phyloP scores from a whole-genome alignment of 495 filamentous ascomycete genomes.

The Letharia columbiana region DNA sequence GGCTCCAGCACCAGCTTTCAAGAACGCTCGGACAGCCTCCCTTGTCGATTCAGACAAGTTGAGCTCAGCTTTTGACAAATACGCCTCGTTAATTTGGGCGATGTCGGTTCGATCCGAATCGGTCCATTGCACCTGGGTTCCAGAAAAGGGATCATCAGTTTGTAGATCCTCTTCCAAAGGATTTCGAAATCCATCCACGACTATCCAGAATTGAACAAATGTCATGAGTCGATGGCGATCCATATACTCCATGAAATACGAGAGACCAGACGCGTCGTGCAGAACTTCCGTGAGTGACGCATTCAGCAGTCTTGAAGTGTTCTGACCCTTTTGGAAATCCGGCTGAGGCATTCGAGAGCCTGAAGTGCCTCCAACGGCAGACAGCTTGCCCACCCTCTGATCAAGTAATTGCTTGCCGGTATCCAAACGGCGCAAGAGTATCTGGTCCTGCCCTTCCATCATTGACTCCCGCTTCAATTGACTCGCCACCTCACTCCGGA shows the following conservation, averaged over 20 bases:
- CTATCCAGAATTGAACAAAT: constrained; percentile 96
- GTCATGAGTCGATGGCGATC: constrained; percentile 80
- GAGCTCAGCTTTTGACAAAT: constrained; percentile 73
- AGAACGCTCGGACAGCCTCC: constrained; percentile 61
- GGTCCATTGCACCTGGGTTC: constrained; percentile 62
- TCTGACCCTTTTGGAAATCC: constrained; percentile 33
- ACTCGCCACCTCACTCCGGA: constrained; percentile 85
- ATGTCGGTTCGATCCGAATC: constrained; percentile 80
- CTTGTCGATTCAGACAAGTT: constrained; percentile 63
- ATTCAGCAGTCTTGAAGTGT: constrained; percentile 52
- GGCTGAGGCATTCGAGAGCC: constrained; percentile 30
- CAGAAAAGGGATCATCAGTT: constrained; percentile 54
- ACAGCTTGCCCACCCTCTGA: constrained; percentile 75
- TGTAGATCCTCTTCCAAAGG: constrained; percentile 83
- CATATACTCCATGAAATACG: constrained; percentile 99
- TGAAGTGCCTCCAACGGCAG: constrained; percentile 52
- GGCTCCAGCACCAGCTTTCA: constrained; percentile 66
- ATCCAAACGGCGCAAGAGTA: constrained; percentile 81
- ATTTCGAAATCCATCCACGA: constrained; percentile 94
- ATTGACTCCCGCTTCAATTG: constrained; percentile 80
- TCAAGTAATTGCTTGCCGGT: constrained; percentile 86
- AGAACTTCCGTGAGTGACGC: constrained; percentile 72
- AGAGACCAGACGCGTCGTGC: constrained; percentile 78
- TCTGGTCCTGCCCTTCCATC: constrained; percentile 67
- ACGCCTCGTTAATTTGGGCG: constrained; percentile 80